Percentiles rank a stretch among this genome's conserved stretches.
These are phyloP conservation scores for Lactarius pseudohatsudake DNA, from an alignment of 768 basidiomycete species.

Conservation along the genomic window DNA sequence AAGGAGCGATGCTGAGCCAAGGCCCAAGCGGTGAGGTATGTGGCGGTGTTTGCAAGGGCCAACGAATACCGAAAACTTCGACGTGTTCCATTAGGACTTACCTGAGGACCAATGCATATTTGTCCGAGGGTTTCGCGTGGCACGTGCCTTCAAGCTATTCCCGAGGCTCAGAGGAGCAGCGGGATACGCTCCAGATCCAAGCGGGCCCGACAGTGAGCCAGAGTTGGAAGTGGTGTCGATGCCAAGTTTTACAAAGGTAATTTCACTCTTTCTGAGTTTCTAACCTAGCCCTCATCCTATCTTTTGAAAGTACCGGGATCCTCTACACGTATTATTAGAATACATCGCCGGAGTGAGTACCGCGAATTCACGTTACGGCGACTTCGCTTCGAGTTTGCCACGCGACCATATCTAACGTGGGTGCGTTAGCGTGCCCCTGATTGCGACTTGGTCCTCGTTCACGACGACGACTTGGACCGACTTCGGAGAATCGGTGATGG, in stretches of 20 bases:
- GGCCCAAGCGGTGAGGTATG: background rate
- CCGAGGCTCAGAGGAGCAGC: background rate
- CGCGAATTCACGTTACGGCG: background rate
- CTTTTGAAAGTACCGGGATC: background rate
- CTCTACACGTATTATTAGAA: too few species aligned
- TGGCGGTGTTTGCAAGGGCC: background rate
- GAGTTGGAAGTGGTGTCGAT: background rate
- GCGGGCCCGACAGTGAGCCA: background rate
- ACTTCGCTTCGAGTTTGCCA: background rate
- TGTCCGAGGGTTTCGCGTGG: background rate
- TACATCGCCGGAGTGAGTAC: background rate
- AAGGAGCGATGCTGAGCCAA: background rate
- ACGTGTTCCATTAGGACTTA: background rate
- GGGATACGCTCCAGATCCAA: background rate
- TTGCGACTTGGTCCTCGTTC: background rate
- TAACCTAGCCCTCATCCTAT: background rate
- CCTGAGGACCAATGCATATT: background rate
- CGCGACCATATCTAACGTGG: background rate
- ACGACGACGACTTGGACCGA: background rate
- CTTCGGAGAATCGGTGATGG: background rate
- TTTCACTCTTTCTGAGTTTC: background rate
- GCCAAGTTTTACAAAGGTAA: background rate
- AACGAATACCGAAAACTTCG: background rate
- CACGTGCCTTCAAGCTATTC: background rate
- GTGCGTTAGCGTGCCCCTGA: background rate